phyloP scores from a whole-genome alignment of 1,284 basidiomycete species.

The Kalmanozyma brasiliensis region DNA sequence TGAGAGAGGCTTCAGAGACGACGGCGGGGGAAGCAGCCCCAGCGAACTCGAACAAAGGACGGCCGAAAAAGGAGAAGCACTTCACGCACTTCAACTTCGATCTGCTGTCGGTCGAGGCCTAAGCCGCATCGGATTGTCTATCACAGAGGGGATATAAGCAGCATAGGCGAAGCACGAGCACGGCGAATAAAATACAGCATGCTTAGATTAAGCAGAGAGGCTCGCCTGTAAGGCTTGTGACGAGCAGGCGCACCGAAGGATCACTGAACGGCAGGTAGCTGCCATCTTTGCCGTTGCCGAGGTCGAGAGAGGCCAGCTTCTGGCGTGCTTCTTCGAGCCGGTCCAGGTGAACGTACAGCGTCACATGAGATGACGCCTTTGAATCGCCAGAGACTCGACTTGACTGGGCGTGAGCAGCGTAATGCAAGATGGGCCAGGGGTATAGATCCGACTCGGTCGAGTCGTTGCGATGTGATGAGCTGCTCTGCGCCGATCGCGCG shows the following conservation, averaged over 20 bases:
- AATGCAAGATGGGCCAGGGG: conserved; percentile 27
- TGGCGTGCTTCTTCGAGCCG: conserved; percentile 19
- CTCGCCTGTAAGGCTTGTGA: conserved; percentile 23
- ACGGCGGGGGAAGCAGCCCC: not conserved
- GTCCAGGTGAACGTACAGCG: conserved; percentile 31
- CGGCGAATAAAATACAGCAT: not conserved
- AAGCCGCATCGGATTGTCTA: too few species aligned
- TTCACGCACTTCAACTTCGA: conserved; percentile 48
- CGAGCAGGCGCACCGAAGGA: conserved; percentile 15
- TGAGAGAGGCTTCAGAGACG: too few species aligned
- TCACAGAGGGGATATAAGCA: not conserved
- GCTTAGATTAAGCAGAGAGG: conserved; percentile 28
- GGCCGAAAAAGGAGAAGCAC: not conserved
- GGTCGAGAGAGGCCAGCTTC: conserved; percentile 13
- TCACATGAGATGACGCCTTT: conserved; percentile 17
- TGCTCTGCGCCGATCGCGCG: not conserved
- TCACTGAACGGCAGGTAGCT: conserved; percentile 25
- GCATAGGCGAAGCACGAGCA: not conserved
- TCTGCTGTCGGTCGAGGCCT: conserved; percentile 38
- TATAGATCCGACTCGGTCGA: conserved; percentile 5
- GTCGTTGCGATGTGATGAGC: not conserved
- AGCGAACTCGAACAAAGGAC: not conserved
- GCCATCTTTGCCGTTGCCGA: not conserved
- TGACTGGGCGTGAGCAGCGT: conserved; percentile 15
- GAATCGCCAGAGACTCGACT: not conserved